Conservation (phyloP, 495 filamentous ascomycete genomes). For the Tuber indicum region DNA sequence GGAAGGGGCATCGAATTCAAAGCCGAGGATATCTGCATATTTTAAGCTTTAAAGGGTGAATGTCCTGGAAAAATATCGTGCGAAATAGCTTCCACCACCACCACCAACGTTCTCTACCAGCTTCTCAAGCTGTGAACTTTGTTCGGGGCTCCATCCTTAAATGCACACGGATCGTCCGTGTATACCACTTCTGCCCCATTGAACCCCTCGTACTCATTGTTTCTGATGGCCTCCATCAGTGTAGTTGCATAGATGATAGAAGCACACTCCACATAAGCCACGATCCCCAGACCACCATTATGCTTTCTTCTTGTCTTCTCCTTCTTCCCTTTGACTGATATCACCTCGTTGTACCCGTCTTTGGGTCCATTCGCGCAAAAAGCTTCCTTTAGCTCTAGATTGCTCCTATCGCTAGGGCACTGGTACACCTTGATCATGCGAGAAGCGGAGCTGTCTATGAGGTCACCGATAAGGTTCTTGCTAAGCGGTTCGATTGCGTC, state of each 20-base stretch:
- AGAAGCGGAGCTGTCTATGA: slow-evolving; percentile 15
- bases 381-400: slow-evolving; percentile 12
- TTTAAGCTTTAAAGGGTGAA: not conserved
- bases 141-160: slow-evolving; percentile 2
- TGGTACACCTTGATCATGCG: slow-evolving; percentile 20
- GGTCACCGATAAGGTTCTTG: not conserved
- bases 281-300: slow-evolving; percentile 1
- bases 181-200: slow-evolving; percentile 15
- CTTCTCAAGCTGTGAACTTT: slow-evolving; percentile 14
- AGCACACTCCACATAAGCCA: slow-evolving; percentile 10
- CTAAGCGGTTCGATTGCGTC: slow-evolving; percentile 11
- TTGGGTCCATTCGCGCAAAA: slow-evolving; percentile 6
- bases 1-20: not conserved
- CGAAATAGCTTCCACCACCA: not conserved
- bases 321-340: not conserved
- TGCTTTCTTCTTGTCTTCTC: slow-evolving; percentile 19
- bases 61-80: not conserved
- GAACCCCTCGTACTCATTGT: not conserved
- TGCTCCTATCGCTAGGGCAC: slow-evolving; percentile 7
- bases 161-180: slow-evolving; percentile 14
- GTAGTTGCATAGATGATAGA: slow-evolving; percentile 8
- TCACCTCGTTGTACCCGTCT: slow-evolving; percentile 1
- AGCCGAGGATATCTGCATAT: not conserved
- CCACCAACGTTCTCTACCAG: not conserved
- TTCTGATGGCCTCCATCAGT: slow-evolving; percentile 7